Percentiles rank a stretch among this genome's conserved stretches.
Conservation (phyloP, 169 alveolate genomes). For the Plasmodium relictum region DNA sequence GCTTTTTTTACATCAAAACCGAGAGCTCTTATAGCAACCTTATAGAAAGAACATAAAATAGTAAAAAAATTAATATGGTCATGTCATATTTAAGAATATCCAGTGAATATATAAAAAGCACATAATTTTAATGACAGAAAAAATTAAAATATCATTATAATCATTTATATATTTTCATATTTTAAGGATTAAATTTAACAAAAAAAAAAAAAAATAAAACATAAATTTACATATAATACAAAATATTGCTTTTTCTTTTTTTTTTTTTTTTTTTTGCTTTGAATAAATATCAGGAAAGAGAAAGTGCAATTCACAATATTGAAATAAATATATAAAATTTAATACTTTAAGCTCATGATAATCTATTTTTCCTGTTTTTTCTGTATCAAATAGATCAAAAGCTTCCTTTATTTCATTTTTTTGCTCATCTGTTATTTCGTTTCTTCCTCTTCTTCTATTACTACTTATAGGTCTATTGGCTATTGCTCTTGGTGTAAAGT, state of each 20-base stretch:
- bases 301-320: neutral
- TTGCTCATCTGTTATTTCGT: slow-evolving; percentile 84
- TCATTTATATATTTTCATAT: too few relatives aligned
- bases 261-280: neutral
- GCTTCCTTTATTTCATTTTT: slow-evolving; percentile 97
- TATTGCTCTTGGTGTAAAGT: slow-evolving; percentile 67
- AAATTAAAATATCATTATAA: too few relatives aligned
- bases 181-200: too few relatives aligned
- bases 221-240: neutral
- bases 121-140: too few relatives aligned
- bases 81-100: too few relatives aligned
- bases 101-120: too few relatives aligned
- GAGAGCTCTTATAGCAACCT: slow-evolving; percentile 99
- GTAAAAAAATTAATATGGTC: too few relatives aligned
- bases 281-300: too few relatives aligned
- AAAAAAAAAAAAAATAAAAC: too few relatives aligned
- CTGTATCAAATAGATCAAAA: slow-evolving; percentile 98
- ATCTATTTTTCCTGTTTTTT: slow-evolving; percentile 96
- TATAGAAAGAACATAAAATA: slow-evolving; percentile 31
- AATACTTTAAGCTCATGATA: slow-evolving; percentile 96
- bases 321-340: neutral
- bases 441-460: slow-evolving; percentile 78
- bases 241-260: neutral
- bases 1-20: slow-evolving; percentile 98
- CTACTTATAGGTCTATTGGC: slow-evolving; percentile 69